Base-by-base conservation (phyloP, 495 filamentous ascomycete species). In the Trichocladium uniseriatum region DNA sequence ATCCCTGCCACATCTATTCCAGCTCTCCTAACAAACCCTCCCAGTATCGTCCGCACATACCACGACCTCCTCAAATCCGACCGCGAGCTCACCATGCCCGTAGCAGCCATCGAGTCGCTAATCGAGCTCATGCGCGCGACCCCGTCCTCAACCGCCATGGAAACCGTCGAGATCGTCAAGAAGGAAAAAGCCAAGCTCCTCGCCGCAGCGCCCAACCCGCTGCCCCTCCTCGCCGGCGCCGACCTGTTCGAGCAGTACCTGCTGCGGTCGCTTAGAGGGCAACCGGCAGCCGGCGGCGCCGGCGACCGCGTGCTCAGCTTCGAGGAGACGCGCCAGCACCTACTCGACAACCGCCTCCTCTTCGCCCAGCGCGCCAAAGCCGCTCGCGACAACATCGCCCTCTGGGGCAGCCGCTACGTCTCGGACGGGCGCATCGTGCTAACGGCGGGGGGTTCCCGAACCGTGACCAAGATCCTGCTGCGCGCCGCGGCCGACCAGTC, bases 171-270 rank as follows among this genome's bases (percentile, higher is more conserved):
- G 52, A 78, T 91, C 24, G 80, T 98, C 51, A 79, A 81, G 60
- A 77, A 76, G 24, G 81, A 87, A 49, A 65, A 63, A 45, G 87
- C 86, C 50, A 65, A 72, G 8, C 79, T 81, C 53, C 76, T 98
- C 50, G 69, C 71, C 45, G 75, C 81, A 13, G 80, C 90, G 36
- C 72, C 85, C 3, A 97, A 98, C 67, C 85, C 90, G 13, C 87
- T 97, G 53, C 84, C 90, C 21, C 77, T 96, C 18, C 87, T 85
- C 29, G 92, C 94, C 42, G 92, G 92, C 56, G 95, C 91, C 56
- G 90, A 96, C 64, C 77, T 96, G 49, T 97, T 97, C 73, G 89
- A 92, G 65, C 82, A 89, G 59, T 98, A 91, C 68, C 79, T 98
- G 39, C 84, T 94, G 49, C 57, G 63, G 49, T 71, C 69, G 63